Evolutionary conservation across 257 asterid genomes (phyloP).

Genomic region (Penstemon eatonii): DNA sequence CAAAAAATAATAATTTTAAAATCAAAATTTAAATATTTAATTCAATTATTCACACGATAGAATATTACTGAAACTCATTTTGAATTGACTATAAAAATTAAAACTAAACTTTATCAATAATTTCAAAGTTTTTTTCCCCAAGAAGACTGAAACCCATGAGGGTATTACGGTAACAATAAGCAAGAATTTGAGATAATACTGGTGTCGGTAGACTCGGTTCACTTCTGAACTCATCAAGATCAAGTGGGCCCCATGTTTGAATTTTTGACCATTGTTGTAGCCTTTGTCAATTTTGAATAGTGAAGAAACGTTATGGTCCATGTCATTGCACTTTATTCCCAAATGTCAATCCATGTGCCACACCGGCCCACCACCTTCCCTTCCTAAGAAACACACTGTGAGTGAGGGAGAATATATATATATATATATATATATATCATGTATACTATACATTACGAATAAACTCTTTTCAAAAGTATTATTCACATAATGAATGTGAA

Average conservation of each 20-base stretch:
- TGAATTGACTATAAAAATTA: too few species aligned
- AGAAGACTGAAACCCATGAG: too few species aligned
- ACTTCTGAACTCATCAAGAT: background rate
- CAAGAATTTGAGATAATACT: too few species aligned
- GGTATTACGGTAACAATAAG: background rate
- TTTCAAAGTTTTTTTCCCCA: too few species aligned
- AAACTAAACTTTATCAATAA: too few species aligned
- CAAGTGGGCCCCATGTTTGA: background rate
- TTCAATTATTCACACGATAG: too few species aligned
- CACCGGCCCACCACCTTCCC: background rate
- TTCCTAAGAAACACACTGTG: background rate
- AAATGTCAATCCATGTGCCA: slow-evolving; percentile 2
- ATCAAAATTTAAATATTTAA: too few species aligned
- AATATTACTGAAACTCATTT: too few species aligned
- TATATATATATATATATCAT: background rate
- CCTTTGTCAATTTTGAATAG: background rate
- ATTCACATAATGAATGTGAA: background rate
- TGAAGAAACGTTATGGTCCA: background rate
- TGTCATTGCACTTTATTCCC: background rate
- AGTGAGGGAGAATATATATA: background rate
- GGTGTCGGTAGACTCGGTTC: background rate
- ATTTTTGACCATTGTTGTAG: background rate
- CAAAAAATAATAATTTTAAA: too few species aligned
- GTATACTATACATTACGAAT: too few species aligned
- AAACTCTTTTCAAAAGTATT: background rate